Percentiles rank a stretch among this genome's conserved stretches.
Conservation (phyloP, 2,329 filamentous ascomycete genomes). For the Metarhizium humberi region DNA sequence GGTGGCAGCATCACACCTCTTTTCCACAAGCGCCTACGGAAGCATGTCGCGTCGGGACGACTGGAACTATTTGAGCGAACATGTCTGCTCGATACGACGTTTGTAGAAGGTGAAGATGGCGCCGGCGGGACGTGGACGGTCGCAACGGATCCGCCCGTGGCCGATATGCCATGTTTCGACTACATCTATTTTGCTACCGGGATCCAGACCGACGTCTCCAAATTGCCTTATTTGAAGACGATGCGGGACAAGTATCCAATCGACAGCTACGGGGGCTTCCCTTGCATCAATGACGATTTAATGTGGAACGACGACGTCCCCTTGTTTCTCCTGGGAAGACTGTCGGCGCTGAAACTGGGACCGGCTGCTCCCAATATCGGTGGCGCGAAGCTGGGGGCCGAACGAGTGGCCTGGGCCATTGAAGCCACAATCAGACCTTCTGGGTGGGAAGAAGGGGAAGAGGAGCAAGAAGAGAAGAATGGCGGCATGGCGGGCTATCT, state of each 20-base stretch:
- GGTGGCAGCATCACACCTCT: conserved; percentile 69
- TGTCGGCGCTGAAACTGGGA: conserved; percentile 60
- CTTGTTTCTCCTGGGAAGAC: conserved; percentile 58
- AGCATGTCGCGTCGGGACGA: conserved; percentile 41
- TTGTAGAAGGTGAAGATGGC: conserved; percentile 31
- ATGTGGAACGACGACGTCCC: conserved; percentile 68
- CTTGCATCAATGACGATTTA: conserved; percentile 66
- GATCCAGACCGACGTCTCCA: conserved; percentile 51
- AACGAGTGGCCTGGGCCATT: conserved; percentile 63
- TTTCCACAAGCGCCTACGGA: conserved; percentile 57
- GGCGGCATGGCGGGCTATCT: conserved; percentile 18
- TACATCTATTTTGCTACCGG: conserved; percentile 73
- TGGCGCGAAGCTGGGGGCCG: conserved; percentile 62
- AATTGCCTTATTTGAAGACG: conserved; percentile 50
- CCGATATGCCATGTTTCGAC: conserved; percentile 46
- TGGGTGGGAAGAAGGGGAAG: conserved; percentile 4
- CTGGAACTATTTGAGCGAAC: conserved; percentile 51
- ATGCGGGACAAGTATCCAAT: conserved; percentile 54
- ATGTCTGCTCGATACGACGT: conserved; percentile 39
- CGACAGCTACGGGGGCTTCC: conserved; percentile 53
- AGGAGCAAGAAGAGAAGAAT: background rate
- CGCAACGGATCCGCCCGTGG: conserved; percentile 41
- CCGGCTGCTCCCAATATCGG: conserved; percentile 67
- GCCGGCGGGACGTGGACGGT: conserved; percentile 27
- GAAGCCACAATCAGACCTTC: conserved; percentile 38